Base-by-base conservation (phyloP, 352 stramenopile species). In the Globisporangium cystogenes region DNA sequence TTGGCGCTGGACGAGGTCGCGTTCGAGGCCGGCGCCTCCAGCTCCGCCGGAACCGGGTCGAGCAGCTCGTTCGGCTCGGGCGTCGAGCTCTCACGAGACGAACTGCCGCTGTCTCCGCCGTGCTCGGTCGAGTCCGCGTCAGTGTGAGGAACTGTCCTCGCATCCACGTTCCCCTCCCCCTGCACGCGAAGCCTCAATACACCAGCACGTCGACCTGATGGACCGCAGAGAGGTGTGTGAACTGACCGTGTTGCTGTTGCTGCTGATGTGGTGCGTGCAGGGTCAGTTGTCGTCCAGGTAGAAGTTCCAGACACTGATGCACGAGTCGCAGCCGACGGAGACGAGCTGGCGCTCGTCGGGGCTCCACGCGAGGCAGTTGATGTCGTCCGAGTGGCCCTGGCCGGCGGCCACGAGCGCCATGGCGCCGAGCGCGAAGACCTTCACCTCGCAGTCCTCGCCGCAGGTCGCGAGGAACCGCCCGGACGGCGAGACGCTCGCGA, bases 271-370 rank as follows among this genome's bases (percentile, higher is more conserved):
- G n/a, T n/a, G n/a, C n/a, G n/a, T n/a, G n/a, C n/a, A n/a, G n/a
- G 37, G 2, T 66, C 44, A 63, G 14, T 26, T 53, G 45, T 70
- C 55, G 11, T 76, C 67, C 20, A 61, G 48, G 57, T 79, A 98
- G 53, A 97, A 94, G 57, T 97, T 97, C 87, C 88, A 97, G 36
- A 97, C 65, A 52, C 82, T 93, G 49, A 97, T 72, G 54, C 89
- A 97, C 51, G 82, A 85, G 60, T 98, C 91, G 8, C 69, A 61
- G n/a, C 83, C 88, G 20, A 95, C 87, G 6, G 84, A 89, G 8
- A 97, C 86, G 36, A 98, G 63, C 67, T 97, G 90, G n/a, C 82
- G 74, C 64, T 97, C 87, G 51, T 98, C 89, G 0, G 80, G 80
- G 50, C 80, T 96, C 91, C 91, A 98, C 24, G 74, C 62, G 4